Evolutionary conservation across 2,329 filamentous ascomycete species (phyloP), one percentile per base, ranked within the genome.

Genomic region (Ophiocordyceps sinensis): DNA sequence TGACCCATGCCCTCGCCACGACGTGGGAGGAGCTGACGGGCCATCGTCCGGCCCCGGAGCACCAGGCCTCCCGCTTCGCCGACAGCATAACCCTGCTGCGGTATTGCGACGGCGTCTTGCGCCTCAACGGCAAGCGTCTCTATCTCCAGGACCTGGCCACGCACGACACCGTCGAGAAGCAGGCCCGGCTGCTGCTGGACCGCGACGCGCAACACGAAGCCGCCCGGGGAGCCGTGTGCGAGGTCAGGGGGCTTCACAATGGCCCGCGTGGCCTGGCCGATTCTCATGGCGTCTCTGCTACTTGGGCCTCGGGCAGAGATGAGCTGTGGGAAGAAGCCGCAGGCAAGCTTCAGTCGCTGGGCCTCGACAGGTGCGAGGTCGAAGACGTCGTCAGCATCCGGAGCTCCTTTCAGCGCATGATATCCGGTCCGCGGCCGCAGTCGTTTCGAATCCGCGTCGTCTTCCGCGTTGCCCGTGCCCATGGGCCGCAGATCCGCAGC

Each of bases 11-110:
- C 1, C 43, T 62, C 2, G 32, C 46, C 0, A 45, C 38, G 1
- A 46, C 55, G 12, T 62, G 58, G 56, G 49, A 62, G 28, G 45
- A 51, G 9, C 41, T 63, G 4, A 52, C 47, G 3, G 60, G 57
- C 0, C 43, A 46, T 9, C 47, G 48, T 3, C 60, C 58, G 0
- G 37, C 41, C 1, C 37, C 44, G 4, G 47, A 48, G 2, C 55
- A 60, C 4, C 51, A 43, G 12, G 40, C 62, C 21, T 43, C 49
- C 23, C 49, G 53, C 28, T 47, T 60, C 4, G 55, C 58, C 0
- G 60, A 63, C 41, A 63, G 60, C 45, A 63, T 63, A 43, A 57
- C 55, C 4, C 45, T 63, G 4, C 47, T 63, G 1, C 57, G 60
- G 14, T 63, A 60, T 34, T 63, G 60, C 34, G 60, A 63, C 31